Conservation (phyloP, 139 green algal genomes). For the Chlorella sp. region DNA sequence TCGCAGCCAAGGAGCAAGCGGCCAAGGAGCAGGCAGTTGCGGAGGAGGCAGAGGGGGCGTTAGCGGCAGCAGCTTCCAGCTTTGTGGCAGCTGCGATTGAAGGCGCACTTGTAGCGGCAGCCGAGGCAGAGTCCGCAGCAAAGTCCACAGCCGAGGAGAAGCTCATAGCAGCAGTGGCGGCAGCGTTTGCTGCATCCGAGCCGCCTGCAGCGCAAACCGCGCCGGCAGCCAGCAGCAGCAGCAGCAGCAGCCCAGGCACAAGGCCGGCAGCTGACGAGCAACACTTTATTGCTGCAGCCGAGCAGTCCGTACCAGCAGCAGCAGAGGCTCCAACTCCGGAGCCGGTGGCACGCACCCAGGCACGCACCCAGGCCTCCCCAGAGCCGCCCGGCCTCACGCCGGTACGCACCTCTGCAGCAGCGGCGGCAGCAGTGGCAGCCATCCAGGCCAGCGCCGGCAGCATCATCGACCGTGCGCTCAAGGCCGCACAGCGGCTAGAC, state of each 20-base stretch:
- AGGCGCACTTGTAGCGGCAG: neutral
- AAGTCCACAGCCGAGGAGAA: neutral
- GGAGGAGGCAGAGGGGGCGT: neutral
- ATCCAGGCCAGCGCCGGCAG: slow-evolving; percentile 7
- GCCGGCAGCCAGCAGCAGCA: neutral
- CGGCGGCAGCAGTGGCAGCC: slow-evolving; percentile 15
- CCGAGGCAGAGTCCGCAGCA: neutral
- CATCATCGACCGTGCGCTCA: slow-evolving; percentile 23
- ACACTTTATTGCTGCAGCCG: too few relatives aligned
- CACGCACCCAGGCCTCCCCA: neutral
- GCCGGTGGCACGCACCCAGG: neutral
- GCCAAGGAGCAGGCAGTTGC: neutral
- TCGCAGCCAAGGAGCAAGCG: neutral
- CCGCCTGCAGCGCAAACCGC: neutral
- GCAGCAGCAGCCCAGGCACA: neutral
- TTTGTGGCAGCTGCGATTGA: neutral
- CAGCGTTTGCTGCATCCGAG: neutral
- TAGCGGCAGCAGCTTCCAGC: neutral
- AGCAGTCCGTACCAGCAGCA: neutral
- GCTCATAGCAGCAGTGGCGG: neutral
- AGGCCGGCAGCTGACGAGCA: neutral
- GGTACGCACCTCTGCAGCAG: neutral
- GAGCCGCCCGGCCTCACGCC: neutral
- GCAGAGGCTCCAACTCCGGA: too few relatives aligned
- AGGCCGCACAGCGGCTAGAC: slow-evolving; percentile 13